A percentile compares a stretch with the other conserved stretches of the same genome.
Evolutionary conservation across 1,139 yeast genomes (phyloP).

Genomic region (Blastobotrys raffinosifermentans): DNA sequence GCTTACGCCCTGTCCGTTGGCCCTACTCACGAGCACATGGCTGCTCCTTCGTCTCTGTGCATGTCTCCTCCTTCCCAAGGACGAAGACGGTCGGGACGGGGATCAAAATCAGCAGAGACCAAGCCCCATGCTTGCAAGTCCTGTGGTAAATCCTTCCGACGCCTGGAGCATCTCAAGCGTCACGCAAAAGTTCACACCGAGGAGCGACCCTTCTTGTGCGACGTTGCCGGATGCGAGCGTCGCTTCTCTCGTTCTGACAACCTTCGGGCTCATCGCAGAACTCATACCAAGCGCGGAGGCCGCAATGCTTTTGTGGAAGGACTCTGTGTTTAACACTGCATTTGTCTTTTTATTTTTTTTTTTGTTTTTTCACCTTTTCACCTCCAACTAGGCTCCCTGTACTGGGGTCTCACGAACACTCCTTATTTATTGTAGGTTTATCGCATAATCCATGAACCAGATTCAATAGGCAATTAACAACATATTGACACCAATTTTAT

Average conservation of each 20-base stretch:
- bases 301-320: constrained; percentile 38
- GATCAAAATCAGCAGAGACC: constrained; percentile 13
- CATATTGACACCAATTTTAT: too few species aligned
- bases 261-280: constrained; percentile 69
- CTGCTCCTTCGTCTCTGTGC: neutral
- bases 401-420: too few species aligned
- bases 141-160: constrained; percentile 72
- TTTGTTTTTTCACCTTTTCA: too few species aligned
- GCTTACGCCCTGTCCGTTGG: constrained; percentile 8
- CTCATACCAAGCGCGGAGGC: constrained; percentile 53
- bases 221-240: constrained; percentile 56
- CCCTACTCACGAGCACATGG: neutral
- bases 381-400: too few species aligned
- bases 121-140: constrained; percentile 43
- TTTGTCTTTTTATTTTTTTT: neutral
- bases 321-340: constrained; percentile 15
- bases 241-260: constrained; percentile 76
- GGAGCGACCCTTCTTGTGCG: constrained; percentile 81
- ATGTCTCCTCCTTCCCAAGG: constrained; percentile 5
- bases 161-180: constrained; percentile 89
- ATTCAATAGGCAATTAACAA: too few species aligned
- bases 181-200: constrained; percentile 85
- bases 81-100: constrained; percentile 14
- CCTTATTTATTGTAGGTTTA: too few species aligned
- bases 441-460: too few species aligned